phyloP scores from a whole-genome alignment of 1,284 basidiomycete species.

The Pseudozyma sp. region DNA sequence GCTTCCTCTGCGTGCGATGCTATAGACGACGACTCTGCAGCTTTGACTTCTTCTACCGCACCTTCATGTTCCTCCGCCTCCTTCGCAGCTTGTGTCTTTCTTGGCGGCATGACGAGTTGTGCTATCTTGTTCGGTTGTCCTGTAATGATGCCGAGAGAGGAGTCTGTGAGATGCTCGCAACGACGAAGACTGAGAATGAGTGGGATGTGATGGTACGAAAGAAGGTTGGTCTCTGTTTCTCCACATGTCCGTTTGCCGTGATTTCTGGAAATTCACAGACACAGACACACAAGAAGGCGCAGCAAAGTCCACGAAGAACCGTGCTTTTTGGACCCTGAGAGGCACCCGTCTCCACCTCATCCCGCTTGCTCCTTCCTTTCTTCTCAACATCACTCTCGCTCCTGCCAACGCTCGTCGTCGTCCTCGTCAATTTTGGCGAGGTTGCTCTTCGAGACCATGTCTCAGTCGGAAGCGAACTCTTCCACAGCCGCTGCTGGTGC shows the following conservation, averaged over 20 bases:
- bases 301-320: not conserved
- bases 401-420: not conserved
- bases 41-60: not conserved
- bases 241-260: slow-evolving; percentile 17
- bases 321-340: slow-evolving; percentile 22
- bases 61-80: slow-evolving; percentile 10
- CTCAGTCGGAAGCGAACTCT: slow-evolving; percentile 14
- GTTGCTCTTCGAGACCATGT: slow-evolving; percentile 9
- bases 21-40: slow-evolving; percentile 2
- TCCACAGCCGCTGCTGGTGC: not conserved
- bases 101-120: slow-evolving; percentile 24
- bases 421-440: not conserved
- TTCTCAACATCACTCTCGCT: slow-evolving; percentile 1
- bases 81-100: slow-evolving; percentile 26
- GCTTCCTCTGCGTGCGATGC: not conserved
- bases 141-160: not conserved
- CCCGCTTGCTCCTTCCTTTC: not conserved
- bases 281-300: not conserved
- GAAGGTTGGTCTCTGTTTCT: slow-evolving; percentile 3
- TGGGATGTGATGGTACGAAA: slow-evolving; percentile 12
- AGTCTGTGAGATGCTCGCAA: not conserved
- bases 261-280: slow-evolving; percentile 4
- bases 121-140: not conserved
- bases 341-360: slow-evolving; percentile 7
- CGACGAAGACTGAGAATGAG: slow-evolving; percentile 1